phyloP scores from a whole-genome alignment of 1,139 yeast species.

The Komagataea norvegica region DNA sequence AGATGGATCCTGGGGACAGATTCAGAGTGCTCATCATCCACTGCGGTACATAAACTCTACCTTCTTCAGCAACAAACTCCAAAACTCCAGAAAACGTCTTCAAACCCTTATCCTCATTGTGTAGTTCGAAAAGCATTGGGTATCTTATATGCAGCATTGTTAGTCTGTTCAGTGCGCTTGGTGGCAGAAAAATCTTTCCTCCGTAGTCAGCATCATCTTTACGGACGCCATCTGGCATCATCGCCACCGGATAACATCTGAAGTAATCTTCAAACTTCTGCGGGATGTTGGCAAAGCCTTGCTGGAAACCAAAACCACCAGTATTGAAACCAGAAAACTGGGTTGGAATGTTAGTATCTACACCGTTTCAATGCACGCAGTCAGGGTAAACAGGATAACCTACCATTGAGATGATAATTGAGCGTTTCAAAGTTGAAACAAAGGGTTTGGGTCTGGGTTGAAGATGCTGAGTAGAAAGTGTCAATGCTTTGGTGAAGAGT shows the following conservation, averaged over 20 bases:
- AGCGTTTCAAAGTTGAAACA: too few relatives aligned
- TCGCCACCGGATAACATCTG: conserved; percentile 85
- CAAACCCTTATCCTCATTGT: conserved; percentile 55
- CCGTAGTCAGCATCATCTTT: conserved; percentile 86
- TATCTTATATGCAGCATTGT: conserved; percentile 87
- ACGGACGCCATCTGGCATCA: conserved; percentile 81
- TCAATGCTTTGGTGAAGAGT: too few relatives aligned
- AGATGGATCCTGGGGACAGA: conserved; percentile 71
- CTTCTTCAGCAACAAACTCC: conserved; percentile 97
- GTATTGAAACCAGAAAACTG: conserved; percentile 35
- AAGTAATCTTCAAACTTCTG: conserved; percentile 71
- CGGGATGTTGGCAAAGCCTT: conserved; percentile 29
- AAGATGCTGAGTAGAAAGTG: too few relatives aligned
- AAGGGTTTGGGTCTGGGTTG: not conserved
- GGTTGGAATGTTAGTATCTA: conserved; percentile 7
- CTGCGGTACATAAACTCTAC: conserved; percentile 88
- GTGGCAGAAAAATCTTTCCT: conserved; percentile 95
- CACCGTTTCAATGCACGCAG: too few relatives aligned
- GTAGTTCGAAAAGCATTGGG: conserved; percentile 88
- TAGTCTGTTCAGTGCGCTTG: conserved; percentile 83
- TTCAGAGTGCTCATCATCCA: conserved; percentile 91
- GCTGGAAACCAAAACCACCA: conserved; percentile 14
- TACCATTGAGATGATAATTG: conserved; percentile 1
- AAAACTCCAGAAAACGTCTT: conserved; percentile 89
- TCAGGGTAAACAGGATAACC: not conserved